phyloP scores from a whole-genome alignment of 1,284 basidiomycete genomes.

The Megacollybia platyphylla region DNA sequence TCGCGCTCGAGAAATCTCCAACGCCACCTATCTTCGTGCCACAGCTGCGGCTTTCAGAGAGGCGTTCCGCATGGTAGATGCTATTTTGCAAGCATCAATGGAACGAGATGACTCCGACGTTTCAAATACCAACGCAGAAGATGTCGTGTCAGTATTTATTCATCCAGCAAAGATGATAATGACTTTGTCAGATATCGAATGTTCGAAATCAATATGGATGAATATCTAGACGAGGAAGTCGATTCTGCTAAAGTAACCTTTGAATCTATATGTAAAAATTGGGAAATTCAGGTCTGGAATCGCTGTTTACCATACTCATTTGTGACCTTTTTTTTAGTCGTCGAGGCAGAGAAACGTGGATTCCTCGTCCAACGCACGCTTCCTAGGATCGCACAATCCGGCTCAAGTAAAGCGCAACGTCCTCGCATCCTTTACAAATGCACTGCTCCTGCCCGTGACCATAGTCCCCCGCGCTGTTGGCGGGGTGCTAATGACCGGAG shows the following conservation, averaged over 20 bases:
- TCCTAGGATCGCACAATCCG: conserved; percentile 79
- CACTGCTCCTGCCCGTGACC: conserved; percentile 86
- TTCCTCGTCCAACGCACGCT: conserved; percentile 27
- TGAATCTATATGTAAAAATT: conserved; percentile 64
- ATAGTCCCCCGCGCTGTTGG: conserved; percentile 87
- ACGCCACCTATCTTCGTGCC: conserved; percentile 71
- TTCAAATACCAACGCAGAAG: conserved; percentile 48
- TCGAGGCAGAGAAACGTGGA: neutral
- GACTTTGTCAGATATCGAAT: conserved; percentile 57
- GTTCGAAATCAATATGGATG: conserved; percentile 94
- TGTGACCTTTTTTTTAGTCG: neutral
- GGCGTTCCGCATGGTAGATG: conserved; percentile 77
- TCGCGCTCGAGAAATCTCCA: conserved; percentile 65
- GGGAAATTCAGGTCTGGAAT: conserved; percentile 55
- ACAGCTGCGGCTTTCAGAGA: conserved; percentile 85
- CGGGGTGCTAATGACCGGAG: conserved; percentile 57
- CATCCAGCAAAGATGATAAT: conserved; percentile 6
- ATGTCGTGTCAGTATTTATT: conserved; percentile 53
- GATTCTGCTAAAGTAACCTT: conserved; percentile 71
- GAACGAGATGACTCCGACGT: conserved; percentile 20
- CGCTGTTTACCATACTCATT: neutral
- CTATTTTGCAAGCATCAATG: conserved; percentile 43
- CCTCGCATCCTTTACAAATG: conserved; percentile 82
- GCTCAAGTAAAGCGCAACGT: conserved; percentile 89
- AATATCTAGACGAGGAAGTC: conserved; percentile 90